phyloP scores from a whole-genome alignment of 176 grass and related monocot genomes.

The Dactylis glomerata region DNA sequence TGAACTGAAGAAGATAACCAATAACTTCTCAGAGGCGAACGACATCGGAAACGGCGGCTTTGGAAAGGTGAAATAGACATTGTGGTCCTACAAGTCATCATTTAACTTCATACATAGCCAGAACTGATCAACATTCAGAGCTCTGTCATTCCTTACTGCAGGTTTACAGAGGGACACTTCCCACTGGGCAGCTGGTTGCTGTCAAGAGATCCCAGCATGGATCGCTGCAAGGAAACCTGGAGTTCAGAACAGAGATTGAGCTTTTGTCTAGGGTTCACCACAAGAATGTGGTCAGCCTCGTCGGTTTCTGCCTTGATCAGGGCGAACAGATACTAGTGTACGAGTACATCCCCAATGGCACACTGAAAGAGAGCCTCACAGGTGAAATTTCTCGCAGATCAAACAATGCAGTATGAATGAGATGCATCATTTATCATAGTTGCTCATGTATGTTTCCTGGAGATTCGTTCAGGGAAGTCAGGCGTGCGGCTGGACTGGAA shows the following conservation, averaged over 20 bases:
- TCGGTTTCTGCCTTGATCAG: constrained; percentile 83
- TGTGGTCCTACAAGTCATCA: background rate
- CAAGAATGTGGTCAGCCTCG: constrained; percentile 77
- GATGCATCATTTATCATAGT: background rate
- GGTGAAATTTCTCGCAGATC: constrained; percentile 12
- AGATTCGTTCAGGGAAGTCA: constrained; percentile 55
- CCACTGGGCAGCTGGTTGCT: constrained; percentile 61
- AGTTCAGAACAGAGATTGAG: constrained; percentile 84
- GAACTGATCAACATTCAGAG: background rate
- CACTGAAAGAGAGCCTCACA: constrained; percentile 77
- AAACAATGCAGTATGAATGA: background rate
- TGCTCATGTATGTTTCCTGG: background rate
- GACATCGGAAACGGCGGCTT: constrained; percentile 69
- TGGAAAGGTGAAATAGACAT: constrained; percentile 49
- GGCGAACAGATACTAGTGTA: constrained; percentile 77
- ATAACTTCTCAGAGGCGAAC: constrained; percentile 59
- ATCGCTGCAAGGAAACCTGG: constrained; percentile 57
- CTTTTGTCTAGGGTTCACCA: constrained; percentile 79
- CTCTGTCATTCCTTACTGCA: background rate
- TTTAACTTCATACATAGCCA: background rate
- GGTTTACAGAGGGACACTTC: constrained; percentile 66
- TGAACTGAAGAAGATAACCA: constrained; percentile 68
- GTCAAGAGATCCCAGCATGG: constrained; percentile 73
- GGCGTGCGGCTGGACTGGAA: constrained; percentile 80
- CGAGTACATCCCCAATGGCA: constrained; percentile 82